Evolutionary conservation across 176 grass and related monocot genomes (phyloP).

Genomic region (Oryza coarctata): DNA sequence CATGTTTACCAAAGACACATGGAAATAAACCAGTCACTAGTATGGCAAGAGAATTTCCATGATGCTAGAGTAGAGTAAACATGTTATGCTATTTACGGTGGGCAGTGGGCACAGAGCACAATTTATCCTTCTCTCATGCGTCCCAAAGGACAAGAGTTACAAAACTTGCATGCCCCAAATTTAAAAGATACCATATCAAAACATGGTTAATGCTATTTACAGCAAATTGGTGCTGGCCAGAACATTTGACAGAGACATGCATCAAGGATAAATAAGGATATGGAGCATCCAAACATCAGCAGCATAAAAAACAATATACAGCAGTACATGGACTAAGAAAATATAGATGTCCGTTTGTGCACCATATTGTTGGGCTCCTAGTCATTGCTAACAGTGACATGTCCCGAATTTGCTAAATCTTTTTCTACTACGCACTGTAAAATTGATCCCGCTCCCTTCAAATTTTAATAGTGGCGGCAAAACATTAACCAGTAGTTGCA

Average conservation of each 20-base stretch:
- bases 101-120: not conserved
- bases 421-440: not conserved
- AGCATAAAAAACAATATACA: not conserved
- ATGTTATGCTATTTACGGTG: not conserved
- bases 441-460: not conserved
- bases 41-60: constrained; percentile 10
- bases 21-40: not conserved
- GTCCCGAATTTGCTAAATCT: not conserved
- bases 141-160: too few relatives aligned
- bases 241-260: not conserved
- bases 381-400: not conserved
- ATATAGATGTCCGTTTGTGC: not conserved
- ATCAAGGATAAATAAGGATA: not conserved
- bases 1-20: not conserved
- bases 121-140: not conserved
- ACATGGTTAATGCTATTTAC: not conserved
- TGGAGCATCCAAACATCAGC: not conserved
- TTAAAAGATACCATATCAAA: not conserved
- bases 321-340: not conserved
- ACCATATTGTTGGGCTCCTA: not conserved
- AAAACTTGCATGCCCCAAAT: not conserved
- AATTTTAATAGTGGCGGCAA: not conserved
- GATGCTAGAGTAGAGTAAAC: not conserved
- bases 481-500: not conserved
- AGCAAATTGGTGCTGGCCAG: not conserved